These are phyloP conservation scores for Glarea lozoyensis DNA, from an alignment of 495 filamentous ascomycete species.

Conservation along the genomic window DNA sequence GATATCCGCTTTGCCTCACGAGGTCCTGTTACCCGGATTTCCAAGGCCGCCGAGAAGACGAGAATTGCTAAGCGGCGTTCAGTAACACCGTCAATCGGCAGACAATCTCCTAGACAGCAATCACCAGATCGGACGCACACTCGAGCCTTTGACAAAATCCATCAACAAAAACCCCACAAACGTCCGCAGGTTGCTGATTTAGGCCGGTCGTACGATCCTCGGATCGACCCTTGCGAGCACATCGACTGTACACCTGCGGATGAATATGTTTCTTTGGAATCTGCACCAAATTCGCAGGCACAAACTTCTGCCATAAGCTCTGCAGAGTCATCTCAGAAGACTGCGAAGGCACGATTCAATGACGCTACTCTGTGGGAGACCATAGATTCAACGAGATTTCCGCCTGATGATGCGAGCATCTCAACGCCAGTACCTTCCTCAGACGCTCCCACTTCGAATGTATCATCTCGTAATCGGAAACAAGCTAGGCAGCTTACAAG, in stretches of 20 bases:
- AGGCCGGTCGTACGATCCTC: slow-evolving; percentile 14
- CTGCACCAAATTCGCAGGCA: too few relatives aligned
- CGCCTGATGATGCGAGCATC: not conserved
- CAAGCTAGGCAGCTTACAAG: slow-evolving; percentile 27
- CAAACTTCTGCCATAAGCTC: slow-evolving; percentile 1
- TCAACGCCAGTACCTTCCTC: slow-evolving; percentile 1
- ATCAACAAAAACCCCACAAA: too few relatives aligned
- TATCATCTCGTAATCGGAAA: slow-evolving; percentile 26
- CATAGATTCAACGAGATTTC: not conserved
- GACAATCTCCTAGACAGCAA: not conserved
- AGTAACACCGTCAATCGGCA: slow-evolving; percentile 4
- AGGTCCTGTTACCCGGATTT: too few relatives aligned
- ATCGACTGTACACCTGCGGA: too few relatives aligned
- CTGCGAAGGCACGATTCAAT: not conserved
- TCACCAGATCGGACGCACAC: not conserved
- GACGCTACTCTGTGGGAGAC: not conserved
- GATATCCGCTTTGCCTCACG: too few relatives aligned
- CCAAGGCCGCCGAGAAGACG: too few relatives aligned
- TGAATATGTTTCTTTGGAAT: too few relatives aligned
- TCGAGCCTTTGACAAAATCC: too few relatives aligned
- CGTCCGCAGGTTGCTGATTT: not conserved
- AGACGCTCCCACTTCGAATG: slow-evolving; percentile 3
- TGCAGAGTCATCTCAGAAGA: not conserved
- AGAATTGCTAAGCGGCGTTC: too few relatives aligned
- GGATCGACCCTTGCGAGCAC: slow-evolving; percentile 7